Evolutionary conservation across 1,284 basidiomycete species (phyloP), one percentile per base, ranked within the genome.

Genomic region (Microbotryomycetes sp.): DNA sequence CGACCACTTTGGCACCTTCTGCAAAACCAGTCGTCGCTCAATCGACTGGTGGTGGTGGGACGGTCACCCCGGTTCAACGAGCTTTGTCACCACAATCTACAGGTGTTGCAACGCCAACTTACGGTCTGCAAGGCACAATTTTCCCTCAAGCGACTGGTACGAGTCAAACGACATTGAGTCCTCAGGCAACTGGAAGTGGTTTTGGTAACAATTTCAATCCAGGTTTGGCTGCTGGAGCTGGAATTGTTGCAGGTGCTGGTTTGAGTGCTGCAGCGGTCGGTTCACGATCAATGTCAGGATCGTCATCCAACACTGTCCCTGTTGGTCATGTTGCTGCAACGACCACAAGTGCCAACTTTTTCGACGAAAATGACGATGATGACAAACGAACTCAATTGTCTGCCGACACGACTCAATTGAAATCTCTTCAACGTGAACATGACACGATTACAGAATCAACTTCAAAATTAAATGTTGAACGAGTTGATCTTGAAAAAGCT

Each of bases 341-440:
- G 49, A 12, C 58, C 25, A 36, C 56, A 4, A 31, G 45, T n/a
- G 29, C 61, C 29, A 60, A 31, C 50, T 69, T 69, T 29, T 69
- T 69, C 51, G 68, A 69, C 61, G 61, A 67, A 52, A 69, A 69
- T 57, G 68, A 69, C 50, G 61, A 61, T 48, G 68, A 54, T 25
- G 68, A 69, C 54, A 54, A 56, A 14, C 47, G 48, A 9, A 36
- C 63, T 26, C 29, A 55, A 6, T 56, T 63, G 16, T 22, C 31
- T 7, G 45, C 61, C 3, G 59, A 50, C 7, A 31, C 51, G 9
- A 36, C 29, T 3, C 23, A 32, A 23, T 58, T 67, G 55, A 54
- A 55, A 16, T 48, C 57, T 45, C 85, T 93, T 31, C 86, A 85
- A 75, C 92, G 90, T 70, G 87, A 92, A 71, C 78, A 93, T 42